Evolutionary conservation across 2,329 filamentous ascomycete genomes (phyloP).

Genomic region (Apiospora aurea): DNA sequence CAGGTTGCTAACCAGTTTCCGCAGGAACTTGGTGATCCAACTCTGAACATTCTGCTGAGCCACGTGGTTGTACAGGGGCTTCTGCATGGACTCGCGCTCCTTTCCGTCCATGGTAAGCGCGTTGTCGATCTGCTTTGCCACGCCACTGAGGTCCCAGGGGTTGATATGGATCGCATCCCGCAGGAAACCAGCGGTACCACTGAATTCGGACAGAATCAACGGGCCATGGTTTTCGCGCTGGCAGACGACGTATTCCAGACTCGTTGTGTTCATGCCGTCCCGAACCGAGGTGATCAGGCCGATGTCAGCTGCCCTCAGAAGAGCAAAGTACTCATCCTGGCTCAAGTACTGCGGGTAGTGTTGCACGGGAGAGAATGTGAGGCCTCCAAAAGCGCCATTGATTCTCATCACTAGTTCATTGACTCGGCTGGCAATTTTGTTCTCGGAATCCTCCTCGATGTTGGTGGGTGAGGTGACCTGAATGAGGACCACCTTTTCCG

Average conservation of each 20-base stretch:
- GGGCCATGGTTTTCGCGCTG: constrained; percentile 88
- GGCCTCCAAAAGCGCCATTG: constrained; percentile 87
- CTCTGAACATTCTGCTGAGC: constrained; percentile 84
- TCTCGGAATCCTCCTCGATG: constrained; percentile 77
- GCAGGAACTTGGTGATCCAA: constrained; percentile 84
- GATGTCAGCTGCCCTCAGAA: constrained; percentile 89
- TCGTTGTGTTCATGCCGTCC: constrained; percentile 98
- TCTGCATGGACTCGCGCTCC: constrained; percentile 73
- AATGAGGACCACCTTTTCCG: constrained; percentile 89
- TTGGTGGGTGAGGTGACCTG: constrained; percentile 91
- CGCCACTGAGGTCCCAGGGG: constrained; percentile 88
- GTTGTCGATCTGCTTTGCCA: constrained; percentile 82
- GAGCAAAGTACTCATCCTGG: constrained; percentile 90
- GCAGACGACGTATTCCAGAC: constrained; percentile 91
- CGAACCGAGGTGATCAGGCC: constrained; percentile 94
- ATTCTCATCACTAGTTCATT: constrained; percentile 91
- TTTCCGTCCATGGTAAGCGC: constrained; percentile 79
- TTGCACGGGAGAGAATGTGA: constrained; percentile 89
- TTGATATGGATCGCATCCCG: constrained; percentile 93
- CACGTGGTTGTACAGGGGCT: constrained; percentile 81
- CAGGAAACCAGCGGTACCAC: constrained; percentile 87
- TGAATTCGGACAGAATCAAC: constrained; percentile 95
- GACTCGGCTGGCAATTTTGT: constrained; percentile 86
- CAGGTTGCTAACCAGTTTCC: constrained; percentile 80
- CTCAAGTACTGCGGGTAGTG: constrained; percentile 94